Evolutionary conservation across 331 rosid species (phyloP), one percentile per base, ranked within the genome.

Genomic region (Quercus tomentella): DNA sequence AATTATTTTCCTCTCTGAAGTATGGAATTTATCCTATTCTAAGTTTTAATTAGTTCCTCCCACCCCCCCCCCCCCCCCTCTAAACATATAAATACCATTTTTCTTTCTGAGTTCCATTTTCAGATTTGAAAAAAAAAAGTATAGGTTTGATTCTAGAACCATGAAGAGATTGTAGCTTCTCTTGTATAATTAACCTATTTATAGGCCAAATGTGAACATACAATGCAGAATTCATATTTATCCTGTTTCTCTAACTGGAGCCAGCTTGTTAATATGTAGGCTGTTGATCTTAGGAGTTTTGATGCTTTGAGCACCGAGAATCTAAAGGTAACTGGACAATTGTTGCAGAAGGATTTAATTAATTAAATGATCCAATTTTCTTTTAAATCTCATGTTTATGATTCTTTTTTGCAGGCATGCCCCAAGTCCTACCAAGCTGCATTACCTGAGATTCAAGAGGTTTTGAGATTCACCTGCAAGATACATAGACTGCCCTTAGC

Each of bases 401-500:
- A 69, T 84, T 68, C 54, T 41, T 72, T 83, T 81, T 65, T 20
- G 73, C 94, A 91, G 98, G 91, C 66, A 74, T 55, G 69, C 73
- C 65, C 82, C 85, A 84, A 76, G 70, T 85, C 89, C 75, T 87
- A 84, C 71, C 91, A 87, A 66, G 89, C 94, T 74, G 92, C 87
- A 56, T 76, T 96, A 72, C 88, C 91, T 0, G 97, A 96, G 90
- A 91, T 96, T 83, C 91, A 55, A 76, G 88, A 84, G 82, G 86
- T 89, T 62, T 78, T 93, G 77, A 88, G 89, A 88, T 81, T 87
- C 30, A 98, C 99, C 41, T 96, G 99, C 51, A 89, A 92, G 84
- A 87, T 87, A 56, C 92, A 96, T 79, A 89, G 85, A 52, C 89
- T 96, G 76, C 98, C 98, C 61, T 88, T 96, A 73, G 99, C 97